Percentiles rank a stretch among this genome's conserved stretches.
Evolutionary conservation across 495 filamentous ascomycete genomes (phyloP).

Genomic region (Xylaria bambusicola): DNA sequence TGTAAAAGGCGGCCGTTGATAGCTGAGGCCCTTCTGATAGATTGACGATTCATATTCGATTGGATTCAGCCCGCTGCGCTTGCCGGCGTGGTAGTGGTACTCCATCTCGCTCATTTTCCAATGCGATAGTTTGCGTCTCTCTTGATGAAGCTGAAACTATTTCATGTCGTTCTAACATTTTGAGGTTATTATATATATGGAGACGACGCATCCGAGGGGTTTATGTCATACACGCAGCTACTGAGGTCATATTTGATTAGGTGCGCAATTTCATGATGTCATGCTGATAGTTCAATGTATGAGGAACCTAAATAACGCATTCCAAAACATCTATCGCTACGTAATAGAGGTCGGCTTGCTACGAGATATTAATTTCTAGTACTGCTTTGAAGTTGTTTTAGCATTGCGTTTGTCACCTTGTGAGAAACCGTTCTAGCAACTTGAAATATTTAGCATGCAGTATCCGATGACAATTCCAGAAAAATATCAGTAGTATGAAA

Average conservation of each 20-base stretch:
- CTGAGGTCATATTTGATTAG: constrained; percentile 9
- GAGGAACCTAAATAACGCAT: too few species aligned
- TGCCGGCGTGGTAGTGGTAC: constrained; percentile 7
- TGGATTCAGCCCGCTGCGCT: constrained; percentile 18
- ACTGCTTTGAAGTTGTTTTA: too few species aligned
- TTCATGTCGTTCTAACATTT: background rate
- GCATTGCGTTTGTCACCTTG: too few species aligned
- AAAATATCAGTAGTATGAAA: too few species aligned
- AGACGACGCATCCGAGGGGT: background rate
- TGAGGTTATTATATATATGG: too few species aligned
- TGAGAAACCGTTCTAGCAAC: too few species aligned
- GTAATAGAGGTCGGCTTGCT: too few species aligned
- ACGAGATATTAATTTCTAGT: too few species aligned
- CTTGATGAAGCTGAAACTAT: background rate
- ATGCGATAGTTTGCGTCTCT: background rate
- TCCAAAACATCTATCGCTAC: too few species aligned
- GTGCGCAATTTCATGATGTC: background rate
- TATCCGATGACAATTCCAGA: too few species aligned
- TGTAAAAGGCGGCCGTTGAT: constrained; percentile 36
- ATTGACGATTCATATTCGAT: constrained; percentile 35
- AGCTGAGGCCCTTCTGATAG: constrained; percentile 37
- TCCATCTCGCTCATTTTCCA: background rate
- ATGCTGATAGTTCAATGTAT: background rate
- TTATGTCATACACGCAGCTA: background rate
- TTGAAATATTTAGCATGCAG: too few species aligned